Base-by-base conservation (phyloP, 176 grass and related monocot genomes). In the Zoysia pacifica region DNA sequence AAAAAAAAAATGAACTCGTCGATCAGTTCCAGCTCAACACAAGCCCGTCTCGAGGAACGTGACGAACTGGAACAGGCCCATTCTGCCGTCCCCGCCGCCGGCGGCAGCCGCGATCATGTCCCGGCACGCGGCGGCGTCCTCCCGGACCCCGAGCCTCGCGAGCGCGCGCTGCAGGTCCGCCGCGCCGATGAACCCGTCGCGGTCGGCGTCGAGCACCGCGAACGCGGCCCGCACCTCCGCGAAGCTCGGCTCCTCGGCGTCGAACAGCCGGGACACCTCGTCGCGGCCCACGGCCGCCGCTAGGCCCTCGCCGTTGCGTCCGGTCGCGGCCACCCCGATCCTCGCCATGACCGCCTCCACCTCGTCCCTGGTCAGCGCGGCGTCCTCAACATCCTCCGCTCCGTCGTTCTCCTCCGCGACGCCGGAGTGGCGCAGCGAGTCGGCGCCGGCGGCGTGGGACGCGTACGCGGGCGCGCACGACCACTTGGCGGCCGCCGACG, bases 171-270 rank as follows among this genome's bases (percentile, higher is more conserved):
- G 85, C 52, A 97, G 84, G 68, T 97, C 95, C 1, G 73, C 35
- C 1, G 73, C 92, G 77, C 88, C 90, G 76, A 97, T 89, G 82
- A 94, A 83, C 47, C 90, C 95, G 73, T 97, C 95, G 40, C 49
- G 1, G 62, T 94, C 80, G 69, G 52, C 78, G 42, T 97, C 95
- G 49, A 97, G 91, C 36, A 93, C 82, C 10, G 71, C 87, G 86
- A 97, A 97, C 5, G 83, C 95, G 54, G 74, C 48, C 39, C 87
- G 75, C 47, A 89, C 77, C 87, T 97, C 94, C 11, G 62, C 77
- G 75, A 97, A 85, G 67, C 94, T 94, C 3, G 95, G 91, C 77
- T 97, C 95, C 4, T 81, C 88, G 73, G 88, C 82, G 40, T 94
- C 91, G 60, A 97, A 97, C 58, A 97, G 20, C 11, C 41, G 16